Conservation (phyloP, 352 stramenopile species). For the Globisporangium orthogonon region DNA sequence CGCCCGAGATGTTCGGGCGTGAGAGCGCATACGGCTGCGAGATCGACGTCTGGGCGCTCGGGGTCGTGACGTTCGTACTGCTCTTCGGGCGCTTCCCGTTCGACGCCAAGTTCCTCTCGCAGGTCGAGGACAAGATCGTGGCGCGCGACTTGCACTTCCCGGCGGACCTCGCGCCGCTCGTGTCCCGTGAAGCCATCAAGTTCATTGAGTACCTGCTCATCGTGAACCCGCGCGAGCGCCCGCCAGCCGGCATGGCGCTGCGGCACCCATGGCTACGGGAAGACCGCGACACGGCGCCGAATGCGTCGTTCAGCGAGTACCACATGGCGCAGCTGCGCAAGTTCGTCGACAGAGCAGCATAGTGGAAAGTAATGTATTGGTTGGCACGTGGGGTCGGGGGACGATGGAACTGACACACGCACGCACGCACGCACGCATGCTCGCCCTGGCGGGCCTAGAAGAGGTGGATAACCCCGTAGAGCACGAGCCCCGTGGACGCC, state of each 20-base stretch:
- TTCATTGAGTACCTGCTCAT: constrained; percentile 78
- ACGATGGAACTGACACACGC: too few relatives aligned
- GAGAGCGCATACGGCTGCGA: constrained; percentile 45
- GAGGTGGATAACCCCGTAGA: constrained; percentile 77
- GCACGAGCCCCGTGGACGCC: constrained; percentile 63
- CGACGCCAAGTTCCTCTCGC: constrained; percentile 73
- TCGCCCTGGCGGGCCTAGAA: constrained; percentile 24
- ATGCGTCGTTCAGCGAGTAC: constrained; percentile 26
- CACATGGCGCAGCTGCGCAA: constrained; percentile 41
- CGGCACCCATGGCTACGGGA: constrained; percentile 68
- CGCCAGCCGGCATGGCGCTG: constrained; percentile 51
- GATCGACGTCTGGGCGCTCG: constrained; percentile 77
- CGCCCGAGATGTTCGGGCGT: constrained; percentile 75
- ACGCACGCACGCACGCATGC: not conserved
- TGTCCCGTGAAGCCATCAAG: constrained; percentile 62
- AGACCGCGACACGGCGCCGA: constrained; percentile 18
- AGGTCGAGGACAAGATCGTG: constrained; percentile 81
- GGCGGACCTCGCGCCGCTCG: constrained; percentile 32
- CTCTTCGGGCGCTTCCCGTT: constrained; percentile 74
- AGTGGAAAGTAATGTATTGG: not conserved
- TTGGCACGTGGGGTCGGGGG: not conserved
- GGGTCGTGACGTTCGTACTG: constrained; percentile 66
- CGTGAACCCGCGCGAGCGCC: constrained; percentile 46
- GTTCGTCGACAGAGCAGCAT: constrained; percentile 29
- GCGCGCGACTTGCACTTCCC: constrained; percentile 56